Evolutionary conservation across 352 stramenopile genomes (phyloP).

Genomic region (Phytophthora citrophthora): DNA sequence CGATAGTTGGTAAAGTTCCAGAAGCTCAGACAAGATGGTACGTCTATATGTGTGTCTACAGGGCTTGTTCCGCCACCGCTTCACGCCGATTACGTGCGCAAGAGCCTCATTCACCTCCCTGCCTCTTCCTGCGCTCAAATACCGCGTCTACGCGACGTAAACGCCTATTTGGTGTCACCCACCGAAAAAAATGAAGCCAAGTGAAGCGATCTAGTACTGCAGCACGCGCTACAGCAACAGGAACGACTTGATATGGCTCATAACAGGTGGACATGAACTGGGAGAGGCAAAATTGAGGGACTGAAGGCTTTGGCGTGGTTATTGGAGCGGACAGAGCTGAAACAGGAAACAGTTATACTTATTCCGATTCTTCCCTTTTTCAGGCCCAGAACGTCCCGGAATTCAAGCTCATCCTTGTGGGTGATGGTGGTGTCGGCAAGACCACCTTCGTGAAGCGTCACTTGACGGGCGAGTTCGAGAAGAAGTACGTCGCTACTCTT

Average conservation of each 20-base stretch:
- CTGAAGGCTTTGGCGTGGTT: not conserved
- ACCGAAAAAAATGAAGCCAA: slow-evolving; percentile 19
- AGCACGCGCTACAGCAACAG: slow-evolving; percentile 10
- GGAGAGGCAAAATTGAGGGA: slow-evolving; percentile 19
- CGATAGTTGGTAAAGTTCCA: slow-evolving; percentile 53
- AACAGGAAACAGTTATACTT: slow-evolving; percentile 9
- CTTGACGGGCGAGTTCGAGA: slow-evolving; percentile 99
- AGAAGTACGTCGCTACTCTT: slow-evolving; percentile 99
- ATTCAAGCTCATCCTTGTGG: slow-evolving; percentile 99
- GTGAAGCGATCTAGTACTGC: slow-evolving; percentile 17
- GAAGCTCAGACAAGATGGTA: slow-evolving; percentile 43
- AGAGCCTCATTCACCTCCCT: slow-evolving; percentile 1
- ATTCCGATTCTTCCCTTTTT: slow-evolving; percentile 16
- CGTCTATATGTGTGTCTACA: slow-evolving; percentile 18
- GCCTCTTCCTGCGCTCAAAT: slow-evolving; percentile 8
- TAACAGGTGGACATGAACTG: not conserved
- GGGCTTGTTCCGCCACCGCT: not conserved
- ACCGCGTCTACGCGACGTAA: not conserved
- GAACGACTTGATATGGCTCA: slow-evolving; percentile 1
- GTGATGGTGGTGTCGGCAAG: slow-evolving; percentile 99
- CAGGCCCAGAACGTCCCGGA: slow-evolving; percentile 93
- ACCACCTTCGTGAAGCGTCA: slow-evolving; percentile 99
- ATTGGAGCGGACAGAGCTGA: not conserved
- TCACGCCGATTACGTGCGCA: not conserved
- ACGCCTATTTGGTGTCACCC: not conserved